phyloP scores from a whole-genome alignment of 2,329 filamentous ascomycete genomes.

The Colletotrichum trifolii region DNA sequence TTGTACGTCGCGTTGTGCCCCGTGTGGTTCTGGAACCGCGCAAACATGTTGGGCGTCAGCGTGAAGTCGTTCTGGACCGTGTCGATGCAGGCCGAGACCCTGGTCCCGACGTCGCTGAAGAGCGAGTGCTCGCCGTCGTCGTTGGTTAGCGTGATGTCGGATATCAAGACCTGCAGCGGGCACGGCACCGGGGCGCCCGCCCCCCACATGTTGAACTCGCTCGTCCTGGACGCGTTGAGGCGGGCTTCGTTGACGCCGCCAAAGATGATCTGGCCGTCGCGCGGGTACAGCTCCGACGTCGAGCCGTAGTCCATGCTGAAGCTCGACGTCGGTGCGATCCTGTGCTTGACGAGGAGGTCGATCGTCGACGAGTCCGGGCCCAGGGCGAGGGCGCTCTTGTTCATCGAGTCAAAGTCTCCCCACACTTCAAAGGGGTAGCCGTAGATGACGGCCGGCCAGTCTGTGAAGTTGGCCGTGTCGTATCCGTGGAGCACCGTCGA shows the following conservation, averaged over 20 bases:
- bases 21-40: conserved; percentile 21
- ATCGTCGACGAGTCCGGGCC: conserved; percentile 37
- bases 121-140: conserved; percentile 36
- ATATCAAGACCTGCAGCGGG: conserved; percentile 36
- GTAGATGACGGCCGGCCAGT: conserved; percentile 28
- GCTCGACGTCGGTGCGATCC: conserved; percentile 19
- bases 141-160: conserved; percentile 37
- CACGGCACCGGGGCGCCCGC: conserved; percentile 28
- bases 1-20: conserved; percentile 19
- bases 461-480: conserved; percentile 35
- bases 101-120: conserved; percentile 26
- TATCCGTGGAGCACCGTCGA: conserved; percentile 33
- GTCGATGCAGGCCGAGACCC: conserved; percentile 37
- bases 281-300: conserved; percentile 33
- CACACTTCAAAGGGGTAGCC: conserved; percentile 37
- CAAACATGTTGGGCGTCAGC: conserved; percentile 35
- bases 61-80: conserved; percentile 37
- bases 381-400: conserved; percentile 36
- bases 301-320: conserved; percentile 37
- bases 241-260: conserved; percentile 36
- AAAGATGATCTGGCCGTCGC: conserved; percentile 35
- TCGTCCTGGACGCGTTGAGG: conserved; percentile 24
- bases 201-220: conserved; percentile 34
- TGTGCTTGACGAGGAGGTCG: conserved; percentile 23
- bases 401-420: conserved; percentile 34